Evolutionary conservation across 2,329 filamentous ascomycete genomes (phyloP).

Genomic region (Pestalotiopsis sp.): DNA sequence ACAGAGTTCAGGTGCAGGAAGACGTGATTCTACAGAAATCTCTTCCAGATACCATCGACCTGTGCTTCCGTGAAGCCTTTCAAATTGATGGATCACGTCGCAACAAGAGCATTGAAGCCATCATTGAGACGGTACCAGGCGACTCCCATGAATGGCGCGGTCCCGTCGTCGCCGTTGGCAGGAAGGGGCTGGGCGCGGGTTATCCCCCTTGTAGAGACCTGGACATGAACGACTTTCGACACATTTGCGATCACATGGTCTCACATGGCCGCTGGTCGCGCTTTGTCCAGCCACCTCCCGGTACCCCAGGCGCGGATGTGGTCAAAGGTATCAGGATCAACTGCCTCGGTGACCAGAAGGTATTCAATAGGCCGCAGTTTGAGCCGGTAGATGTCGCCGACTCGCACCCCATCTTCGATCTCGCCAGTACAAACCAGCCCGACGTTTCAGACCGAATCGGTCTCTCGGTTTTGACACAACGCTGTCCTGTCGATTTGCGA

Average conservation of each 20-base stretch:
- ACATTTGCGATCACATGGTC: slow-evolving; percentile 17
- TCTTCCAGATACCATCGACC: not conserved
- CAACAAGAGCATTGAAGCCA: not conserved
- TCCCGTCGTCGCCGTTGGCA: slow-evolving; percentile 11
- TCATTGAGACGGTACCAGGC: not conserved
- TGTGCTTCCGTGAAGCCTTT: too few species aligned
- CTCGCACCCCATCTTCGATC: slow-evolving; percentile 12
- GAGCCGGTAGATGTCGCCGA: slow-evolving; percentile 17
- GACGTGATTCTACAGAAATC: too few species aligned
- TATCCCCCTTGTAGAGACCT: not conserved
- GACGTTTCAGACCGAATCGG: slow-evolving; percentile 20
- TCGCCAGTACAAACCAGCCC: slow-evolving; percentile 8
- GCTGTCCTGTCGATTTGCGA: too few species aligned
- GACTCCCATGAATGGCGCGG: slow-evolving; percentile 17
- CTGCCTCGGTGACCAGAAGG: slow-evolving; percentile 18
- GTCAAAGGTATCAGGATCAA: slow-evolving; percentile 22
- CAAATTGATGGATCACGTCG: too few species aligned
- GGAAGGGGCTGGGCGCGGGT: not conserved
- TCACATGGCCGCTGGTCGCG: too few species aligned
- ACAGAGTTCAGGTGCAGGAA: too few species aligned
- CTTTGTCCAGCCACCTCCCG: too few species aligned
- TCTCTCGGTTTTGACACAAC: slow-evolving; percentile 17
- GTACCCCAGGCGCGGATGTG: too few species aligned
- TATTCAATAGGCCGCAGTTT: slow-evolving; percentile 18
- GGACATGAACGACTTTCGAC: slow-evolving; percentile 23